These are phyloP conservation scores for Neopestalotiopsis clavispora DNA, from an alignment of 2,329 filamentous ascomycete species.

Conservation along the genomic window DNA sequence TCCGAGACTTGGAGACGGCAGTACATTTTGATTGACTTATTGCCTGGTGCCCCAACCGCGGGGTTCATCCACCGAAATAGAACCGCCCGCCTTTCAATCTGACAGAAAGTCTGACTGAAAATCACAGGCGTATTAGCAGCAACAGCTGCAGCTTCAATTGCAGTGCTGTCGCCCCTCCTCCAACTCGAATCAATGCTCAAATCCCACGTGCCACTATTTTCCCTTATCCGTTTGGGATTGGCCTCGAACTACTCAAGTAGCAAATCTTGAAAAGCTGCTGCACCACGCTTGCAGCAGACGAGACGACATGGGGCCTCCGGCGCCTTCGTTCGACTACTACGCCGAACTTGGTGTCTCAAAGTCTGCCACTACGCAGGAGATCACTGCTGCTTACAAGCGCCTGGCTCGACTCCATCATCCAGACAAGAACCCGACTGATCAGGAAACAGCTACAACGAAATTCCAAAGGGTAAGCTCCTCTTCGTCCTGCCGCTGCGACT, in stretches of 20 bases:
- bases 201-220: neutral
- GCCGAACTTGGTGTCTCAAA: conserved; percentile 28
- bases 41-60: neutral
- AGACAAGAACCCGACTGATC: conserved; percentile 30
- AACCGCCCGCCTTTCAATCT: neutral
- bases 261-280: neutral
- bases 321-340: conserved; percentile 28
- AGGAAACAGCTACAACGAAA: conserved; percentile 25
- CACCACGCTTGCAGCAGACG: neutral
- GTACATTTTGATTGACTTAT: neutral
- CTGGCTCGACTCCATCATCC: conserved; percentile 31
- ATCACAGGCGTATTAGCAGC: too few relatives aligned
- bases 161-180: neutral
- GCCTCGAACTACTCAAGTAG: neutral
- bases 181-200: neutral
- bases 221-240: neutral
- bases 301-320: conserved; percentile 2
- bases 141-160: neutral
- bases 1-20: neutral
- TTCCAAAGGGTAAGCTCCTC: conserved; percentile 30
- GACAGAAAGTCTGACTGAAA: neutral
- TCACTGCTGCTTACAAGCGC: conserved; percentile 29
- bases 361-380: conserved; percentile 25
- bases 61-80: neutral
- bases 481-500: neutral